Evolutionary conservation across 768 basidiomycete genomes (phyloP), one percentile per base, ranked within the genome.

Genomic region (Mycena vulgaris): DNA sequence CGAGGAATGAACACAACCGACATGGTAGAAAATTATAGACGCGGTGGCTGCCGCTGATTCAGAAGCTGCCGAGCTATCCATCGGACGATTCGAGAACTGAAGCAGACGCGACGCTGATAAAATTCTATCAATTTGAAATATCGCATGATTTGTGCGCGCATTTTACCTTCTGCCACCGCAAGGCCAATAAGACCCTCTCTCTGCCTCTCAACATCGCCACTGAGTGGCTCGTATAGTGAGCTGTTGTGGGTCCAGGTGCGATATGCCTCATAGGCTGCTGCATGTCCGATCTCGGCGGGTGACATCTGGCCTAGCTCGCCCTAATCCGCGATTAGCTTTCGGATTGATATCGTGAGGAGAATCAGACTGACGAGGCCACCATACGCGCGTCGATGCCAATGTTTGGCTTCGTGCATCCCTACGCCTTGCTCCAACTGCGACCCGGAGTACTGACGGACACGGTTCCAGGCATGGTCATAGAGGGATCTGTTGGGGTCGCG

Each of bases 221-320:
- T 85, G 6, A 92, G 73, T 19, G 89, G 88, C 56, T 88, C 86
- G 65, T 90, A 88, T 49, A 91, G 83, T 8, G 80, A 82, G 45
- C 78, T 86, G 72, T 90, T 88, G 73, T 89, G 85, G 58, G 88
- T 88, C 89, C 90, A 91, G 30, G 86, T 86, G 19, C 92, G 86
- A 78, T 91, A 90, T 0, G 92, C 92, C 78, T 94, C 92, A 76
- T 93, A 94, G 3, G 91, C 93, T 13, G 93, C 93, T 5, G 93
- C 93, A 72, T 91, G 88, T 0, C 93, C 93, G 21, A 95, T 85
- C 66, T 93, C 91, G 21, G 80, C 74, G 0, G 92, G 90, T 8
- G 83, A 78, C 80, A 93, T 82, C 48, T 80, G 78, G 59, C 78
- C 79, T 21, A 90, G 78, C 65, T 89, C 88, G 42, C 87, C 85